These are phyloP conservation scores for Leucosporidium yakuticum DNA, from an alignment of 768 basidiomycete species.

Conservation along the genomic window DNA sequence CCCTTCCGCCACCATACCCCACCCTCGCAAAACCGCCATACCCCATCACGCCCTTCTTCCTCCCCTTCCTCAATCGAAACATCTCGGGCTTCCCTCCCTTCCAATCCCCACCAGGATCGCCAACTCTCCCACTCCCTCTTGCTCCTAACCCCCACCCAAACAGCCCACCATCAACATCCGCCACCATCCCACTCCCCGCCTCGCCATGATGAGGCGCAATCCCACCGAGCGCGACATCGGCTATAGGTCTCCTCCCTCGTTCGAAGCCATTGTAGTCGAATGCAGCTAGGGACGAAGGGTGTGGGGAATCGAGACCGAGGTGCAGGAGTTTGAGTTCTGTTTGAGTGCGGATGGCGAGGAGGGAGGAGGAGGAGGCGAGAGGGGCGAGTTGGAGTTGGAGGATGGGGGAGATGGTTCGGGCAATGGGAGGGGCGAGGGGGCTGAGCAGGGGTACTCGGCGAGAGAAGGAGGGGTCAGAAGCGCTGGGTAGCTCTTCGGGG, in stretches of 20 bases:
- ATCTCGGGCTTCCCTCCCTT: constrained; percentile 4
- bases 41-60: neutral
- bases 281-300: neutral
- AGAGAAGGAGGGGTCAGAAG: neutral
- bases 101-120: neutral
- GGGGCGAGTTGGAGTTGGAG: constrained; percentile 14
- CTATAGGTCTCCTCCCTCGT: constrained; percentile 4
- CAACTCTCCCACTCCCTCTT: neutral
- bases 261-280: constrained; percentile 1
- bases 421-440: neutral
- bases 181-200: constrained; percentile 15
- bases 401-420: constrained; percentile 3
- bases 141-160: constrained; percentile 20
- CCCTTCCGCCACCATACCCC: constrained; percentile 8
- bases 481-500: neutral
- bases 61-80: constrained; percentile 13
- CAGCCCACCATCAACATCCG: constrained; percentile 14
- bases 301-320: neutral
- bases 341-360: constrained; percentile 18
- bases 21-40: constrained; percentile 21
- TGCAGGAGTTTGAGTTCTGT: constrained; percentile 18
- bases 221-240: constrained; percentile 18
- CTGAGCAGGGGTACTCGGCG: neutral
- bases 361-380: neutral
- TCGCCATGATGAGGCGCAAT: neutral